Evolutionary conservation across 108 stramenopile genomes (phyloP).

Genomic region (Cyclotella distinguenda): DNA sequence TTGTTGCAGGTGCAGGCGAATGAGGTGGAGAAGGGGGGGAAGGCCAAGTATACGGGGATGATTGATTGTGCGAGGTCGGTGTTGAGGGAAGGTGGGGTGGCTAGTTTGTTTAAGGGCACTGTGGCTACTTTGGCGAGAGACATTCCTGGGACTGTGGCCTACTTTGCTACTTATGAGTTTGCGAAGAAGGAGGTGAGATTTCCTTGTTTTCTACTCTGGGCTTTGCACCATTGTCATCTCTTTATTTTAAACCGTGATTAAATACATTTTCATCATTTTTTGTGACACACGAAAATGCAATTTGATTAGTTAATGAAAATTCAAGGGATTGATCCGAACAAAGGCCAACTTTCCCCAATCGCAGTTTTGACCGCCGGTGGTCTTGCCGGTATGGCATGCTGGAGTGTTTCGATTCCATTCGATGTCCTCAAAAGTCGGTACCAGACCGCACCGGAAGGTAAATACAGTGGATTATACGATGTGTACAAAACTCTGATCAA

Average conservation of each 20-base stretch:
- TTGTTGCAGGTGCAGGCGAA: slow-evolving; percentile 80
- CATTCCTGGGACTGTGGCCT: slow-evolving; percentile 85
- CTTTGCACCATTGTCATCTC: too few species aligned
- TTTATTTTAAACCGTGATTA: too few species aligned
- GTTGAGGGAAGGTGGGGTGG: slow-evolving; percentile 72
- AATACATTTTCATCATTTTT: too few species aligned
- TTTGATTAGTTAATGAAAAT: slow-evolving; percentile 53
- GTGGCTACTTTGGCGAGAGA: slow-evolving; percentile 82
- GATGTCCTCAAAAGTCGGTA: slow-evolving; percentile 85
- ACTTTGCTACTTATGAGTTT: slow-evolving; percentile 84
- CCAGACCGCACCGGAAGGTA: slow-evolving; percentile 82
- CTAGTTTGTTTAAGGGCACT: slow-evolving; percentile 76
- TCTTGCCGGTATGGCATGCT: slow-evolving; percentile 85
- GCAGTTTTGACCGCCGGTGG: slow-evolving; percentile 84
- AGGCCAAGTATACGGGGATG: slow-evolving; percentile 70
- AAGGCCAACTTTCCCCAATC: slow-evolving; percentile 56
- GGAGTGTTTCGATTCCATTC: slow-evolving; percentile 83
- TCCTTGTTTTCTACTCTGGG: background rate
- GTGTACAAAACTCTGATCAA: slow-evolving; percentile 70
- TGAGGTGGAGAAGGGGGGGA: slow-evolving; percentile 55
- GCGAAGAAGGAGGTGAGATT: slow-evolving; percentile 57
- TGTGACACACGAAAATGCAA: too few species aligned
- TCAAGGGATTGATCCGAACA: slow-evolving; percentile 68
- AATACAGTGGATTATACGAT: slow-evolving; percentile 61
- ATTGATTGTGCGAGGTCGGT: slow-evolving; percentile 66